These are phyloP conservation scores for Penicillium hordei DNA, from an alignment of 2,329 filamentous ascomycete species.

Conservation along the genomic window DNA sequence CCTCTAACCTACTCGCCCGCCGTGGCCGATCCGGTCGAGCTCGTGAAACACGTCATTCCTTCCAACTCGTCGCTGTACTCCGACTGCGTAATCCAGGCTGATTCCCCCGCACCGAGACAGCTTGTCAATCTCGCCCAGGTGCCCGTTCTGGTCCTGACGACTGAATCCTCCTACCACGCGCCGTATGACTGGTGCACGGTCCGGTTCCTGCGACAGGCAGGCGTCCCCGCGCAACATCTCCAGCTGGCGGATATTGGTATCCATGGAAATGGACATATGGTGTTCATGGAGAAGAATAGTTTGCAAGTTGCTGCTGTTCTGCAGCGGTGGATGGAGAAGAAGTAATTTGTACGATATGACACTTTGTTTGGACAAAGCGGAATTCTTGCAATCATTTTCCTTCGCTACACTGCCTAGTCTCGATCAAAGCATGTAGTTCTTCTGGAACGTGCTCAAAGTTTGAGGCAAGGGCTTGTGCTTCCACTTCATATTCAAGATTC, in stretches of 20 bases:
- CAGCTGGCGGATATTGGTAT: slow-evolving; percentile 46
- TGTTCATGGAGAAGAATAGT: slow-evolving; percentile 58
- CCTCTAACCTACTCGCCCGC: slow-evolving; percentile 51
- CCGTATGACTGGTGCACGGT: slow-evolving; percentile 57
- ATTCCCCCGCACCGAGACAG: slow-evolving; percentile 39
- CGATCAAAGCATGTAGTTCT: not conserved
- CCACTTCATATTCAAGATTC: not conserved
- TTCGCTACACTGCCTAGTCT: not conserved
- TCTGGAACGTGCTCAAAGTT: not conserved
- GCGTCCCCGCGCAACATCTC: slow-evolving; percentile 47
- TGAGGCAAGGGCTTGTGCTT: not conserved
- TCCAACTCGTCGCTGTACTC: slow-evolving; percentile 26
- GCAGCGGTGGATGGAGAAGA: slow-evolving; percentile 39
- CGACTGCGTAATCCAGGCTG: slow-evolving; percentile 41
- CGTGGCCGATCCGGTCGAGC: slow-evolving; percentile 40
- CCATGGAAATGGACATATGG: slow-evolving; percentile 55
- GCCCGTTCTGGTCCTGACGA: slow-evolving; percentile 51
- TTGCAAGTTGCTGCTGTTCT: slow-evolving; percentile 29
- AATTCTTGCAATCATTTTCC: not conserved
- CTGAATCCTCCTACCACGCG: slow-evolving; percentile 53
- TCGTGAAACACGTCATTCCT: slow-evolving; percentile 28
- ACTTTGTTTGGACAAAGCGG: not conserved
- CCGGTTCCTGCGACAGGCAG: slow-evolving; percentile 53
- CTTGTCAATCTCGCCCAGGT: slow-evolving; percentile 52
- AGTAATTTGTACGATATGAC: not conserved